Evolutionary conservation across 2,329 filamentous ascomycete genomes (phyloP).

Genomic region (Pyricularia grisea): DNA sequence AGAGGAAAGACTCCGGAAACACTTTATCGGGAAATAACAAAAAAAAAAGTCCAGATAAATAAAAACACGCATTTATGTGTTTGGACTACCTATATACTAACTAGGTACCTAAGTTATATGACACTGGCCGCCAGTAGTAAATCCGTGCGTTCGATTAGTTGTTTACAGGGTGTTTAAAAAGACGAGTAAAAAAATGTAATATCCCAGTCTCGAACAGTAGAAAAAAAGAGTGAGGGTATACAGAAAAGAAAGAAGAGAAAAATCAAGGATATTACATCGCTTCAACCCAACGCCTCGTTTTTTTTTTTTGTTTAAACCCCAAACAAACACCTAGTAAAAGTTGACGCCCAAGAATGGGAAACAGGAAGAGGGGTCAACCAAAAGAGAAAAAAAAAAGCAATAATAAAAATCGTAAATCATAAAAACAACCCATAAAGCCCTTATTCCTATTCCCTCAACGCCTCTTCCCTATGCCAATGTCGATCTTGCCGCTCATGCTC

Average conservation of each 20-base stretch:
- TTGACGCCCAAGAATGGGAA: not conserved
- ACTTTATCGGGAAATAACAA: no score
- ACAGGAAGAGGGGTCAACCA: not conserved
- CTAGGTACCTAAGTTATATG: no score
- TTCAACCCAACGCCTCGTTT: not conserved
- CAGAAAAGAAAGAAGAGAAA: not conserved
- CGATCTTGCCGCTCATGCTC: slow-evolving; percentile 20
- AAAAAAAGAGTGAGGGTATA: not conserved
- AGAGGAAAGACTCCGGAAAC: no score
- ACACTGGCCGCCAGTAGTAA: not conserved
- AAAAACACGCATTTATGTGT: no score
- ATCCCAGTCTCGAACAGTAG: not conserved
- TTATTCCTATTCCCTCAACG: not conserved
- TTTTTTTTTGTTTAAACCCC: not conserved
- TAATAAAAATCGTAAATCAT: not conserved
- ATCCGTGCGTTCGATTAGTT: not conserved
- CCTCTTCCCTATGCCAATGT: slow-evolving; percentile 15
- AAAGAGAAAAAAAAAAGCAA: no score
- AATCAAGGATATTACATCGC: not conserved
- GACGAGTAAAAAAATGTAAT: not conserved
- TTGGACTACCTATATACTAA: no score
- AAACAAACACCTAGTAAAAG: not conserved
- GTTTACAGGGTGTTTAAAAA: not conserved
- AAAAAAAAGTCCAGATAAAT: no score
- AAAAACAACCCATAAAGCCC: not conserved